These are phyloP conservation scores for Pseudogymnoascus sp. DNA, from an alignment of 2,329 filamentous ascomycete species.

Conservation along the genomic window DNA sequence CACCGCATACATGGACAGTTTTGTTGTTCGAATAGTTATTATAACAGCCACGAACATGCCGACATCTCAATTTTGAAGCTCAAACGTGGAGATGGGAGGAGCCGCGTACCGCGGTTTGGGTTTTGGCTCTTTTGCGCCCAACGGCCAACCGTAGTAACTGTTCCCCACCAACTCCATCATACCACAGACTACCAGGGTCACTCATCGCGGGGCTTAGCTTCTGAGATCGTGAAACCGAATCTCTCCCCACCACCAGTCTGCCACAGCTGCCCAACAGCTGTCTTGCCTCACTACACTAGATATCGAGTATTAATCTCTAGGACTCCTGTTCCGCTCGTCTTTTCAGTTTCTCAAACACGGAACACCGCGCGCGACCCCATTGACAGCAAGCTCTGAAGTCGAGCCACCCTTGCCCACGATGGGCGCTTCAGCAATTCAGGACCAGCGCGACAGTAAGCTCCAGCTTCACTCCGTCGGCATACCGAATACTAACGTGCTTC, in stretches of 20 bases:
- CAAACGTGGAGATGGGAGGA: not conserved
- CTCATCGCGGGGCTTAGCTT: constrained; percentile 6
- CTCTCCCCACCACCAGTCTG: constrained; percentile 5
- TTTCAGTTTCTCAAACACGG: not conserved
- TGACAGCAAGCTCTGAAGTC: constrained; percentile 3
- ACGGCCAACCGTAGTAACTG: not conserved
- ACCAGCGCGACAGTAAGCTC: constrained; percentile 67
- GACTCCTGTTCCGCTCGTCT: not conserved
- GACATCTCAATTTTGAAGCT: not conserved
- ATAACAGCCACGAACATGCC: not conserved
- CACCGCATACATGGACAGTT: not conserved
- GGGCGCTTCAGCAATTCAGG: constrained; percentile 76
- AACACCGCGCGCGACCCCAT: not conserved
- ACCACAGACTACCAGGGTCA: constrained; percentile 6
- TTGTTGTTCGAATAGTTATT: not conserved
- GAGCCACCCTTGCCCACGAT: constrained; percentile 47
- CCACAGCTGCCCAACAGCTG: not conserved
- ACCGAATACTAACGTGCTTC: not conserved
- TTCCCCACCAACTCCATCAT: not conserved
- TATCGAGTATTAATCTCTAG: not conserved
- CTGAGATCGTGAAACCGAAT: constrained; percentile 8
- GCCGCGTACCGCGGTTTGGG: not conserved
- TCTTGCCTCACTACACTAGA: not conserved
- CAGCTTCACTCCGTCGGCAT: constrained; percentile 1
- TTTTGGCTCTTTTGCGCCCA: not conserved